Base-by-base conservation (phyloP, 306 rosid genomes). In the Herpetospermum pedunculosum region DNA sequence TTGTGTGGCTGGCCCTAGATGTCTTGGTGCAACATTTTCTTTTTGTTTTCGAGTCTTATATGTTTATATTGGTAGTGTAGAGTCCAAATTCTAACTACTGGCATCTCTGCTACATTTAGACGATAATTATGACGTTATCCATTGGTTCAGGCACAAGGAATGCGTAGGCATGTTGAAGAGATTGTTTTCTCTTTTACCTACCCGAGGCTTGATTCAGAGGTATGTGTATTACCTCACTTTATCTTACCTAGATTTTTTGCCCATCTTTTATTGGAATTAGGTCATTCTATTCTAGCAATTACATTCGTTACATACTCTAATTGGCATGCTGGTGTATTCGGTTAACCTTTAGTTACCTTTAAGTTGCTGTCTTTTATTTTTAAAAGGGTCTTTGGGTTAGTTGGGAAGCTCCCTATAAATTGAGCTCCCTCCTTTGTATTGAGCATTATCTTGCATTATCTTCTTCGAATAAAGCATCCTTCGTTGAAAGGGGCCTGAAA, bases 191-290 rank as follows among this genome's bases (percentile, higher is more conserved):
- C 80, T 77, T 87, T 74, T 84, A 87, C 97, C 75, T 93, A 87
- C 76, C 98, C 97, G 41, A 80, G 98, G 82, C 97, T 93, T 35
- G 97, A 93, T 74, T 87, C 86, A 94, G 97, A 89, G 98, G 98
- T 90, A 63, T 43, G 84, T 72, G 69, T 46, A 37, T 57, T 41
- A 49, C 19, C 37, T 32, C 11, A 48, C 35, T 19, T 69, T 64
- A 15, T 74, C 55, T 43, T 74, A 54, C 38, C 58, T 40, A 28
- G 46, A 48, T 76, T 80, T 79, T 75, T 14, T 44, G 35, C 43
- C 53, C 37, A 72, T 48, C 64, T 63, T 43, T 49, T 28, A 49
- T 62, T 46, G 1, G 23, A 28, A 54, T 11, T 67, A 12, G 13
- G 47, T 16, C 32, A 19, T 8, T 35, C 49, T 37, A 10, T 53